Base-by-base conservation (phyloP, 169 alveolate genomes). In the Plasmodium chabaudi region DNA sequence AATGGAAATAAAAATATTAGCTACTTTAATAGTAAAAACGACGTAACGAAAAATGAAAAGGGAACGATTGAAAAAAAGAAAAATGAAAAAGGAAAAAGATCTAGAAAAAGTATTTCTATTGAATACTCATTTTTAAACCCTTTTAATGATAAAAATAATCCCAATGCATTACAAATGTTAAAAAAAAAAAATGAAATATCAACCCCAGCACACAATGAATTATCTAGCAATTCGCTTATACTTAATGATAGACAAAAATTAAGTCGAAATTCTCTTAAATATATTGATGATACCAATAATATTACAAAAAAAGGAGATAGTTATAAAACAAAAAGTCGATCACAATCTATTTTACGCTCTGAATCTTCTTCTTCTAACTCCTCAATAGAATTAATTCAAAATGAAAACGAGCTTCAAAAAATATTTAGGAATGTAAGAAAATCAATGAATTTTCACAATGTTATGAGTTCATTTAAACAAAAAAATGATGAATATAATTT, bases 91-190 rank as follows among this genome's bases (percentile, higher is more conserved):
- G 71, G 71, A 57, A 69, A 23, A 27, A 17, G n/a, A 17, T 70
- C 87, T 15, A 72, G 91, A 19, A 86, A 70, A 63, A 86, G 91
- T 42, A 57, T 25, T n/a, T 46, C 21, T 55, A 86, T 86, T 69
- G 91, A 86, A 55, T 69, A 86, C n/a, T 86, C 91, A 13, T 86
- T 86, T 72, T 15, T 68, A 69, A 86, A 86, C 44, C 91, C 91
- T 19, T 86, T 86, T 72, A 60, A 15, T 34, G 42, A 34, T 61
- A 74, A 60, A 57, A 57, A 57, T 57, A 23, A 12, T 51, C 19
- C 59, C 59, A 57, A 19, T 23, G 65, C 9, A 9, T 13, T 44
- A 73, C 27, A 46, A 68, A 61, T 53, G 67, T 10, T 1, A 44
- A 73, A 55, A 65, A 56, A 56, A 59, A 69, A 70, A 49, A 44